Conservation (phyloP, 1,139 yeast species). For the Eremothecium coryli region DNA sequence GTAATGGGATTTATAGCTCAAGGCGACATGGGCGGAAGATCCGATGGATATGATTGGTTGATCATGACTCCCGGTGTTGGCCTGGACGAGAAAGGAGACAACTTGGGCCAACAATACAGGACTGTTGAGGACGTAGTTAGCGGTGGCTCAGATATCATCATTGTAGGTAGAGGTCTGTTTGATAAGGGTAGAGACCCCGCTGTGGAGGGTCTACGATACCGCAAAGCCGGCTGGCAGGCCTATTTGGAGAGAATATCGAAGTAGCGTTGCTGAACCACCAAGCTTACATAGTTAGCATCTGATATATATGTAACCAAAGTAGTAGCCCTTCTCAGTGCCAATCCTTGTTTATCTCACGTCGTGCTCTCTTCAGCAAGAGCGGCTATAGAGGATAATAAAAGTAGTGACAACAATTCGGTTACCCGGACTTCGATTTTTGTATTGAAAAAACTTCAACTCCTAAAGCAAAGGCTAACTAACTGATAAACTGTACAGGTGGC, state of each 20-base stretch:
- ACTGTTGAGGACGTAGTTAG: constrained; percentile 76
- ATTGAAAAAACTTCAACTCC: no score
- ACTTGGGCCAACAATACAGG: constrained; percentile 92
- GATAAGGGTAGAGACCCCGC: constrained; percentile 93
- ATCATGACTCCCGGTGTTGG: constrained; percentile 99
- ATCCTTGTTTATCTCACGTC: no score
- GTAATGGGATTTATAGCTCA: constrained; percentile 97
- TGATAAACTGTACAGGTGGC: no score
- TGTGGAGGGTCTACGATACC: constrained; percentile 79
- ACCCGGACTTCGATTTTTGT: no score
- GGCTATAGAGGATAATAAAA: no score
- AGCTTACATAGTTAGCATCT: no score
- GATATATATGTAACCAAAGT: no score
- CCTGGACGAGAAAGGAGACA: constrained; percentile 93
- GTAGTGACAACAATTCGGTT: no score
- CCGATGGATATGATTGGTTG: constrained; percentile 87
- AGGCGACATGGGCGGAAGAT: constrained; percentile 71
- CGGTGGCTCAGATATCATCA: constrained; percentile 85
- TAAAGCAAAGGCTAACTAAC: no score
- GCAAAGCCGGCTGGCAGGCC: constrained; percentile 91
- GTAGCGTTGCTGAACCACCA: no score
- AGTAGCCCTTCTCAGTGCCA: no score
- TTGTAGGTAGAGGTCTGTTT: constrained; percentile 93
- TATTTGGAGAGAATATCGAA: constrained; percentile 43
- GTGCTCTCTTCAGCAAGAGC: no score